Percentiles rank a stretch among this genome's conserved stretches.
Conservation (phyloP, 2,329 filamentous ascomycete genomes). For the Tolypocladium endophyticum region DNA sequence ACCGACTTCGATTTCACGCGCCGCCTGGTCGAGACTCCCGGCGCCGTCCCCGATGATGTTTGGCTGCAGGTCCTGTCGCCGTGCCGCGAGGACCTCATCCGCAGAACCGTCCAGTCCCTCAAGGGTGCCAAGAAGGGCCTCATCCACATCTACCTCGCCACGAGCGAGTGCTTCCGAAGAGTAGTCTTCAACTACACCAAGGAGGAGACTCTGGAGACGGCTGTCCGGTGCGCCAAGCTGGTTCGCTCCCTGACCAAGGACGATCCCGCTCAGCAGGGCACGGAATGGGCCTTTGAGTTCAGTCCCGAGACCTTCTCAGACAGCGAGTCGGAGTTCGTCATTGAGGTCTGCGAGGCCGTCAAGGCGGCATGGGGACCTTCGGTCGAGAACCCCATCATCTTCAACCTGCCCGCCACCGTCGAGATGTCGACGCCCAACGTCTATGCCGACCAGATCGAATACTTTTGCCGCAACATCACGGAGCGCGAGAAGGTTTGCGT, state of each 20-base stretch:
- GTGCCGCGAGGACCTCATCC: slow-evolving; percentile 84
- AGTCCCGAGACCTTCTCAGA: slow-evolving; percentile 87
- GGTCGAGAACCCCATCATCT: slow-evolving; percentile 74
- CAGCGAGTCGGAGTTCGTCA: slow-evolving; percentile 69
- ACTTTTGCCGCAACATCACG: slow-evolving; percentile 77
- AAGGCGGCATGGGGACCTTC: slow-evolving; percentile 87
- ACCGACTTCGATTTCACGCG: slow-evolving; percentile 95
- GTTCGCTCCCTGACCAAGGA: slow-evolving; percentile 86
- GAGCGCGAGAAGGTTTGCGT: slow-evolving; percentile 82
- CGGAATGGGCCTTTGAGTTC: slow-evolving; percentile 72
- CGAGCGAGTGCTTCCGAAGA: slow-evolving; percentile 87
- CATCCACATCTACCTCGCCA: slow-evolving; percentile 91
- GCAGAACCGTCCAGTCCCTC: slow-evolving; percentile 78
- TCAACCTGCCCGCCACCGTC: slow-evolving; percentile 93
- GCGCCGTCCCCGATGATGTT: slow-evolving; percentile 77
- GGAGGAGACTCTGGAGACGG: slow-evolving; percentile 70
- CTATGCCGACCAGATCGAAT: slow-evolving; percentile 93
- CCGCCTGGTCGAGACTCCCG: slow-evolving; percentile 74
- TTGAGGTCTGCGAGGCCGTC: slow-evolving; percentile 82
- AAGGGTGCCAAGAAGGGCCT: slow-evolving; percentile 87
- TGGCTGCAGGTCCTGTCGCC: slow-evolving; percentile 87
- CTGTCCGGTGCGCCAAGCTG: slow-evolving; percentile 75
- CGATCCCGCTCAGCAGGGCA: slow-evolving; percentile 44
- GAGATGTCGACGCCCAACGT: slow-evolving; percentile 93
- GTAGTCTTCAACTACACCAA: slow-evolving; percentile 85